Percentiles rank a stretch among this genome's conserved stretches.
Evolutionary conservation across 306 rosid genomes (phyloP).

Genomic region (Vigna radiata): DNA sequence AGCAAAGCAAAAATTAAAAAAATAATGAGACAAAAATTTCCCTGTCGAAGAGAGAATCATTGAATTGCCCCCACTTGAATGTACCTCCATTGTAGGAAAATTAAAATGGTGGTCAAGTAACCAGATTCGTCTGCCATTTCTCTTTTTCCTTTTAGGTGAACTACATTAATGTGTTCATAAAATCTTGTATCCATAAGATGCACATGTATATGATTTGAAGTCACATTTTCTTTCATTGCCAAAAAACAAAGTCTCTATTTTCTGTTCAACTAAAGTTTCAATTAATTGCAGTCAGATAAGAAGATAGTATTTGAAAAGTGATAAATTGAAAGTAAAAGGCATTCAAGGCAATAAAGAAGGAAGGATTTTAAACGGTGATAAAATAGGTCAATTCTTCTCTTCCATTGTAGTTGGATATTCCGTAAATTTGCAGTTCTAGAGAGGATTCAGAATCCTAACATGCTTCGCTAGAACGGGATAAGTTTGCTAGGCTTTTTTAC

Average conservation of each 20-base stretch:
- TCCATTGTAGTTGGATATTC: too few species aligned
- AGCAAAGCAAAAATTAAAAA: slow-evolving; percentile 43
- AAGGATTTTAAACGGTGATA: too few species aligned
- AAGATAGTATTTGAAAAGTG: too few species aligned
- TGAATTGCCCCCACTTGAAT: slow-evolving; percentile 42
- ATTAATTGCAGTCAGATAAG: background rate
- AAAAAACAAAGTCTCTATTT: too few species aligned
- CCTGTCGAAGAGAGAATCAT: slow-evolving; percentile 28
- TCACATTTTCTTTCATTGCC: background rate
- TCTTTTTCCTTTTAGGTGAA: background rate
- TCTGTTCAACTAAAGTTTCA: background rate
- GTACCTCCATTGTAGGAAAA: background rate
- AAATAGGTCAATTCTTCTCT: too few species aligned
- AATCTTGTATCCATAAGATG: background rate
- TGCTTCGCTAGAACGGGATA: too few species aligned
- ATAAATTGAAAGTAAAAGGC: too few species aligned
- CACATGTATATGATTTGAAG: background rate
- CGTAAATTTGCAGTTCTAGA: too few species aligned
- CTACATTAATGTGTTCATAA: background rate
- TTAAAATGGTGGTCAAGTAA: background rate
- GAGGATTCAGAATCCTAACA: too few species aligned
- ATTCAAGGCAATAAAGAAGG: too few species aligned
- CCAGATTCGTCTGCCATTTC: background rate
- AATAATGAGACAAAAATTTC: slow-evolving; percentile 34
- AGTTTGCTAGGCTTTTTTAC: too few species aligned